A percentile compares a stretch with the other conserved stretches of the same genome.
Evolutionary conservation across 495 filamentous ascomycete species (phyloP).

Genomic region (Penicillium desertorum): DNA sequence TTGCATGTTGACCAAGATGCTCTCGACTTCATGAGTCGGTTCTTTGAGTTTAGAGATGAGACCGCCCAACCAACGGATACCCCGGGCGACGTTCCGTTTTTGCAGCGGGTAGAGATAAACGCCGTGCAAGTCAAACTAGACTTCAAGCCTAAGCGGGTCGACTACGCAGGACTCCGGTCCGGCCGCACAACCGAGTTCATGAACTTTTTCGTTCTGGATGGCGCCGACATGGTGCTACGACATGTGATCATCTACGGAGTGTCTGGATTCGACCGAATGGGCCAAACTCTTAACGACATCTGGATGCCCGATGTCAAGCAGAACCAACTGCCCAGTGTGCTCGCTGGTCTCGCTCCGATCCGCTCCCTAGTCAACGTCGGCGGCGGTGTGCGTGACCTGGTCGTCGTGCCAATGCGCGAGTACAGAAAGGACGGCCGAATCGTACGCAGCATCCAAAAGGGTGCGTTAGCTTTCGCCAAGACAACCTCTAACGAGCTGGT

Average conservation of each 20-base stretch:
- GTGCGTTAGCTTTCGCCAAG: constrained; percentile 81
- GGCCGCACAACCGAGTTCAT: constrained; percentile 99
- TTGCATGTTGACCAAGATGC: constrained; percentile 98
- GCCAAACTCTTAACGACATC: constrained; percentile 85
- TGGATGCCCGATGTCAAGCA: constrained; percentile 95
- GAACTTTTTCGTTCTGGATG: constrained; percentile 95
- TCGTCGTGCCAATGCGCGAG: constrained; percentile 86
- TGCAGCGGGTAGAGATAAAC: constrained; percentile 87
- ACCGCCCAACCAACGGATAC: constrained; percentile 48
- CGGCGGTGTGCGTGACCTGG: constrained; percentile 77
- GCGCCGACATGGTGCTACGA: constrained; percentile 79
- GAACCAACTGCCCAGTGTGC: constrained; percentile 84
- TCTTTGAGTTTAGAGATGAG: constrained; percentile 96
- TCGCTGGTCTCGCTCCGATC: constrained; percentile 88
- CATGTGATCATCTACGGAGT: constrained; percentile 92
- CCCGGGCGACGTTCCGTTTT: constrained; percentile 75
- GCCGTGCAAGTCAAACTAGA: constrained; percentile 81
- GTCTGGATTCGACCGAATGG: constrained; percentile 82
- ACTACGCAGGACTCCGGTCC: constrained; percentile 91
- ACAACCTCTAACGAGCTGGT: constrained; percentile 90
- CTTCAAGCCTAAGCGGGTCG: constrained; percentile 96
- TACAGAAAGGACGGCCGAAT: constrained; percentile 93
- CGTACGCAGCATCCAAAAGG: constrained; percentile 87
- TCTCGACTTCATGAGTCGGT: constrained; percentile 92
- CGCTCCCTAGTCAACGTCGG: constrained; percentile 88